Evolutionary conservation across 768 basidiomycete species (phyloP), one percentile per base, ranked within the genome.

Genomic region (Rhodosporidiobolus odoratus): DNA sequence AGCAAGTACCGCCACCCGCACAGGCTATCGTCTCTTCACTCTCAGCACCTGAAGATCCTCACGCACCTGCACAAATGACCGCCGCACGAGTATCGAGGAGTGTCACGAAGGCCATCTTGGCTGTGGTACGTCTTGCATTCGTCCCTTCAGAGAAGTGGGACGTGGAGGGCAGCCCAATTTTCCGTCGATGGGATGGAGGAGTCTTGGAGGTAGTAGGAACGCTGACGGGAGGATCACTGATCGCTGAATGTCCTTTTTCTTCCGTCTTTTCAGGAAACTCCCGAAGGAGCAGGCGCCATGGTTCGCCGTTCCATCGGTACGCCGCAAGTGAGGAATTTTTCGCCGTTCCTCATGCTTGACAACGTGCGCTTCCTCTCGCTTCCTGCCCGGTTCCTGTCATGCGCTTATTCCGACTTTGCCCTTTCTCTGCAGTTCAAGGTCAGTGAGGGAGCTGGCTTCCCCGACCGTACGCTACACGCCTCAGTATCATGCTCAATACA

Each of bases 281-380:
- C 78, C 1, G 82, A 82, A 74, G 91, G 93, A 15, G 88, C 81
- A 4, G 91, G 91, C 10, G 93, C 89, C 25, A 82, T 84, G 60
- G 95, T 97, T 30, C 84, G 92, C 67, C 83, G 95, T 58, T 90
- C 88, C 50, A 96, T 97, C 72, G 95, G 95, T 12, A 84, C 87
- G 6, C 81, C 82, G 79, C 82, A 79, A 54, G 82, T 97, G 45
- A 83, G 87, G 59, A 96, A 93, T 78, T 80, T 96, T 48, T 88
- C 89, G 0, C 94, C 94, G 1, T 97, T 97, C 83, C 83, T 97
- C 62, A 87, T 97, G 89, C 76, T 79, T 32, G 79, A 79, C 65
- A 69, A 76, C 62, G 76, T 76, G 32, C 38, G 56, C 32, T 25
- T 19, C 47, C 25, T 47, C 27, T 23, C 7, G 32, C 17, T 58